These are phyloP conservation scores for Ophiostoma sp. DNA, from an alignment of 2,329 filamentous ascomycete genomes.

Conservation along the genomic window DNA sequence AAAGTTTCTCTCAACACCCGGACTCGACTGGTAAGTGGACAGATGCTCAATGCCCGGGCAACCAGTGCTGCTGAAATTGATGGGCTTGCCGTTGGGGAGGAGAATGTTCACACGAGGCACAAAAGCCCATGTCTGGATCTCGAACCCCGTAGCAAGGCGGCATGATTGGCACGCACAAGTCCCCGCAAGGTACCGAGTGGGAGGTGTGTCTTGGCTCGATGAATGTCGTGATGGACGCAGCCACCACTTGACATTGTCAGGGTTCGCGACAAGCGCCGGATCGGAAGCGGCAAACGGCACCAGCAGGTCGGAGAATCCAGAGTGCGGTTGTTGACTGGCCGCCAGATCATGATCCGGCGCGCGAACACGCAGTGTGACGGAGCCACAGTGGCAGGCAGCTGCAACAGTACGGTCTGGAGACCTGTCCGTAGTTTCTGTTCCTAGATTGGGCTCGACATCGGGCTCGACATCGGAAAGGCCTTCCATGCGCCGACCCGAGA, in stretches of 20 bases:
- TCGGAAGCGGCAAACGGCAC: neutral
- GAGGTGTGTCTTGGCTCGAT: neutral
- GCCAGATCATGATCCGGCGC: neutral
- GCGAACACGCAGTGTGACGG: neutral
- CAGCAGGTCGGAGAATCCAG: neutral
- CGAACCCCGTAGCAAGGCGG: slow-evolving; percentile 54
- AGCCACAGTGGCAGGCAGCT: neutral
- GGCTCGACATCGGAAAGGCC: neutral
- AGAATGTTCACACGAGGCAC: slow-evolving; percentile 55
- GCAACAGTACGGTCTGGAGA: neutral
- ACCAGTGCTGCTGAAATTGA: slow-evolving; percentile 1
- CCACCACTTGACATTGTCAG: neutral
- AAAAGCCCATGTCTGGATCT: slow-evolving; percentile 62
- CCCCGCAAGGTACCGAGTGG: slow-evolving; percentile 47
- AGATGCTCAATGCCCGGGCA: neutral
- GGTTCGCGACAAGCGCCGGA: neutral
- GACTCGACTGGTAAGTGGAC: slow-evolving; percentile 48
- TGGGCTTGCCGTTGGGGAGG: slow-evolving; percentile 28
- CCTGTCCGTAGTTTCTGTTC: neutral
- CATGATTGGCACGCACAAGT: slow-evolving; percentile 55
- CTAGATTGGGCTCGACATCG: too few species aligned
- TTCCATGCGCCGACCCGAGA: neutral
- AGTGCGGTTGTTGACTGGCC: neutral
- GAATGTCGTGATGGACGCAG: neutral
- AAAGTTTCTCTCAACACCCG: slow-evolving; percentile 53